These are phyloP conservation scores for Medicago ruthenica DNA, from an alignment of 306 rosid species.

Conservation along the genomic window DNA sequence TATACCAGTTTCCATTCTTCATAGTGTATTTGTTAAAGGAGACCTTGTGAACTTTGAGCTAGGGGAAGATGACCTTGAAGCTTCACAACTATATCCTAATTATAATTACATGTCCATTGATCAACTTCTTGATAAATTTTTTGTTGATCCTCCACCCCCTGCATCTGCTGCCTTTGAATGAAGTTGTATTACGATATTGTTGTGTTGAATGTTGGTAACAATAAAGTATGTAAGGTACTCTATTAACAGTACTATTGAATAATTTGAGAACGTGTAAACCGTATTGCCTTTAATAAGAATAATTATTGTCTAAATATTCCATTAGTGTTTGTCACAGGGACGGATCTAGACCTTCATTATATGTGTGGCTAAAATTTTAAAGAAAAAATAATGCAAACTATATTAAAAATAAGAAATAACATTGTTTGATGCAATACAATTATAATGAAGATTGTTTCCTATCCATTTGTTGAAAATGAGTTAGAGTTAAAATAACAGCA, in stretches of 20 bases:
- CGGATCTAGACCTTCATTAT: no score
- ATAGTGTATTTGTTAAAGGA: constrained; percentile 49
- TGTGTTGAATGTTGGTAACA: neutral
- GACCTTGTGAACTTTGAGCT: constrained; percentile 43
- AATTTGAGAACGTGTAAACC: neutral
- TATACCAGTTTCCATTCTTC: constrained; percentile 50
- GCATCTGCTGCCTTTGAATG: constrained; percentile 49
- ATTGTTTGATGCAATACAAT: no score
- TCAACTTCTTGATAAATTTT: constrained; percentile 52
- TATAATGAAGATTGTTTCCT: no score
- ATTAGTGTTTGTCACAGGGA: no score
- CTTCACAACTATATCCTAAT: constrained; percentile 49
- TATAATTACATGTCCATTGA: constrained; percentile 42
- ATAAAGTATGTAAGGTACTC: neutral
- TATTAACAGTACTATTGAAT: neutral
- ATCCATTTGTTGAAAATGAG: no score
- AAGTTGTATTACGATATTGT: neutral
- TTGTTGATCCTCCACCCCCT: constrained; percentile 43
- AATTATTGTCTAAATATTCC: no score
- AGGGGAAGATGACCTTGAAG: constrained; percentile 46
- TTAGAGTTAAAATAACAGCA: no score
- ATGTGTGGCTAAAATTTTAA: no score
- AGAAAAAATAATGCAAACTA: no score
- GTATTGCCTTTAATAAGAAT: neutral
- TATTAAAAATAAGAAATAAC: no score